Conservation (phyloP, 441 rosid species). For the Dalechampia spathulata region DNA sequence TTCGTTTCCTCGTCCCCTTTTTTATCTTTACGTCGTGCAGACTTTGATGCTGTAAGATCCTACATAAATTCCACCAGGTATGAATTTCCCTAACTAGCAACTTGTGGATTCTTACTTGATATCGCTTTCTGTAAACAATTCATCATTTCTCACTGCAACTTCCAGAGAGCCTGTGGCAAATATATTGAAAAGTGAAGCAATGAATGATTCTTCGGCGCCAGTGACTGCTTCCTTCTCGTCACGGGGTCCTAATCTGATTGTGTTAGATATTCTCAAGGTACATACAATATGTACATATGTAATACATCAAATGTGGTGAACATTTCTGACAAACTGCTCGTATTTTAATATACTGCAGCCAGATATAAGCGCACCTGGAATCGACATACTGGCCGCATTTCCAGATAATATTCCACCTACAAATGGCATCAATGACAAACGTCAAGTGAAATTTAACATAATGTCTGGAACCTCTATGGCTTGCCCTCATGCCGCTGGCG, state of each 20-base stretch:
- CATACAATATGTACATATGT: background rate
- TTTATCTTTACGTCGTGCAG: constrained; percentile 2
- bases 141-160: too few species aligned
- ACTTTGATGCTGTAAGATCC: constrained; percentile 14
- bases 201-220: constrained; percentile 40
- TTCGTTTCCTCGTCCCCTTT: constrained; percentile 23
- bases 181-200: constrained; percentile 36
- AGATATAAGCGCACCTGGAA: constrained; percentile 69
- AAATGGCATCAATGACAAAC: constrained; percentile 22
- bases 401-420: constrained; percentile 32
- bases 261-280: constrained; percentile 58
- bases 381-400: constrained; percentile 62
- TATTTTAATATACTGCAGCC: constrained; percentile 37
- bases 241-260: constrained; percentile 50
- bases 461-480: constrained; percentile 83
- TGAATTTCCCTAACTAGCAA: too few species aligned
- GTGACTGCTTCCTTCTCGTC: constrained; percentile 55
- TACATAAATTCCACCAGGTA: constrained; percentile 27
- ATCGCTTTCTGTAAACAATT: too few species aligned
- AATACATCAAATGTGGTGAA: too few species aligned
- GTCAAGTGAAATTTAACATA: constrained; percentile 35
- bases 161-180: constrained; percentile 54
- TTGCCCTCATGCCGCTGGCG: constrained; percentile 65
- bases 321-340: too few species aligned
- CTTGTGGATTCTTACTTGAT: too few species aligned